Percentiles rank a stretch among this genome's conserved stretches.
Conservation (phyloP, 2,329 filamentous ascomycete species). For the Eutypella sp. region DNA sequence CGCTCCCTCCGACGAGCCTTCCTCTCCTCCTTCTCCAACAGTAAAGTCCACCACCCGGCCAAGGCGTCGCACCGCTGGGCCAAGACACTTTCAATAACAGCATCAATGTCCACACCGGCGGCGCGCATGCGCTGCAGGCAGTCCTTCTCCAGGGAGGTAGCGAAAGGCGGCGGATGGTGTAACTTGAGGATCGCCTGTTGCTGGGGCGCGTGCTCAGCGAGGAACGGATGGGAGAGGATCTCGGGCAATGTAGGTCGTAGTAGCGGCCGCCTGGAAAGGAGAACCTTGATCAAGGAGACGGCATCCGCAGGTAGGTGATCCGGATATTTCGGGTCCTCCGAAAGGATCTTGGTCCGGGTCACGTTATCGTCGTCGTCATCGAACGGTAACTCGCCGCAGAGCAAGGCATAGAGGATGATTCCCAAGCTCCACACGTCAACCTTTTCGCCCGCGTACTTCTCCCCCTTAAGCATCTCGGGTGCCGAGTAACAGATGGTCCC, state of each 20-base stretch:
- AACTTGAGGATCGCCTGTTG: conserved; percentile 87
- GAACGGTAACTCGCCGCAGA: conserved; percentile 85
- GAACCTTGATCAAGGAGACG: conserved; percentile 65
- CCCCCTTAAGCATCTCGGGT: conserved; percentile 96
- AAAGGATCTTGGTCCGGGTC: conserved; percentile 80
- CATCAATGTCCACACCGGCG: conserved; percentile 89
- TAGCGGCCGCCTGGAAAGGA: conserved; percentile 89
- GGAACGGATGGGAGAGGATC: conserved; percentile 81
- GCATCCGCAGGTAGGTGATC: conserved; percentile 75
- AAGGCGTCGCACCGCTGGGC: conserved; percentile 84
- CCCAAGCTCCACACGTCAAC: conserved; percentile 94
- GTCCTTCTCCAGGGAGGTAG: conserved; percentile 82
- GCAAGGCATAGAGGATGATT: conserved; percentile 76
- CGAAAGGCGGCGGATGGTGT: conserved; percentile 75
- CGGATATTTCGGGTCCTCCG: conserved; percentile 80
- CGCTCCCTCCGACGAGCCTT: conserved; percentile 76
- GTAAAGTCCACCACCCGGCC: conserved; percentile 91
- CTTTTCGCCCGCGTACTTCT: conserved; percentile 97
- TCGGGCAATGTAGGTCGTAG: conserved; percentile 77
- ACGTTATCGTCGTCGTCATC: conserved; percentile 91
- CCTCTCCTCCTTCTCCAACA: conserved; percentile 90
- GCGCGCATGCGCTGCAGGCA: conserved; percentile 88
- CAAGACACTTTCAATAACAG: conserved; percentile 89
- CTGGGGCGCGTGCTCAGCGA: conserved; percentile 78
- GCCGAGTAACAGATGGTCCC: conserved; percentile 97